Conservation (phyloP, 352 stramenopile genomes). For the Globisporangium nagaii region DNA sequence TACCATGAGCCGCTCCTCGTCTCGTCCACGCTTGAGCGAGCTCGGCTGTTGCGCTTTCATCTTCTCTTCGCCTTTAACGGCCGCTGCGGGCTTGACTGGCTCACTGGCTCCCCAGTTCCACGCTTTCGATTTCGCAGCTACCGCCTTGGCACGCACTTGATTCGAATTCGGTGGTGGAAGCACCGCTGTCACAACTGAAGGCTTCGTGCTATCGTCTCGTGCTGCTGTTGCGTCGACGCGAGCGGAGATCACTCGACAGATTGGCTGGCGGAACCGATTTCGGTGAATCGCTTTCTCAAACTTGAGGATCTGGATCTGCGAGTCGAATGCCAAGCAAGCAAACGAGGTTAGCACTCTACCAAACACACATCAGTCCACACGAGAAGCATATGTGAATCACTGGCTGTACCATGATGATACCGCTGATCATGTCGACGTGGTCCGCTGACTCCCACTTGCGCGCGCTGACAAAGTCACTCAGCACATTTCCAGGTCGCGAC, state of each 20-base stretch:
- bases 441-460: conserved; percentile 13
- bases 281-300: conserved; percentile 59
- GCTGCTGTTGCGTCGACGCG: conserved; percentile 6
- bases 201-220: background rate
- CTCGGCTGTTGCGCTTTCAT: background rate
- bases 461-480: conserved; percentile 20
- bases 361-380: background rate
- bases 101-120: conserved; percentile 10
- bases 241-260: conserved; percentile 23
- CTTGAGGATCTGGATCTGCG: conserved; percentile 34
- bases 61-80: background rate
- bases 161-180: background rate
- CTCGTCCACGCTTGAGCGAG: background rate
- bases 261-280: conserved; percentile 40
- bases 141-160: background rate
- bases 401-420: conserved; percentile 35
- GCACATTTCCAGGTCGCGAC: background rate
- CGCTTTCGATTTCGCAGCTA: background rate
- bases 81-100: background rate
- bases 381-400: background rate
- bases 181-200: background rate
- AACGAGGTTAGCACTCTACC: background rate
- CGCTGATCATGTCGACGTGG: conserved; percentile 27
- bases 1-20: conserved; percentile 20
- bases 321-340: conserved; percentile 2